Percentiles rank a stretch among this genome's conserved stretches.
These are phyloP conservation scores for Malus orientalis DNA, from an alignment of 306 rosid species.

Conservation along the genomic window DNA sequence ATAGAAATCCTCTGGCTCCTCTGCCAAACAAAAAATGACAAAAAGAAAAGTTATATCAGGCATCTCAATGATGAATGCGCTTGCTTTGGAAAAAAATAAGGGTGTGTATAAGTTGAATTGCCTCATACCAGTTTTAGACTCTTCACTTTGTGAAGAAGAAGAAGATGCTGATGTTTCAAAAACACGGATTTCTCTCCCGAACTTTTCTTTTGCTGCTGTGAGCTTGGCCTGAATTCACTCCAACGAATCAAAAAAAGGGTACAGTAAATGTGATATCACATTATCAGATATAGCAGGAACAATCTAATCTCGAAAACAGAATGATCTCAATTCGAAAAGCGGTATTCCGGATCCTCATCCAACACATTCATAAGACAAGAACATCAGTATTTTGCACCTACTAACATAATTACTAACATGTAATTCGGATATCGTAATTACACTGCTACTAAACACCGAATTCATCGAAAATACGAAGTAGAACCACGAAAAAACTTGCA, in stretches of 20 bases:
- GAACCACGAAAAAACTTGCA: neutral
- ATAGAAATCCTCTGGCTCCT: slow-evolving; percentile 55
- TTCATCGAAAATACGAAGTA: neutral
- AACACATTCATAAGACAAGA: neutral
- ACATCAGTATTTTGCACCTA: neutral
- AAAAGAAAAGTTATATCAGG: neutral
- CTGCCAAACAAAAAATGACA: slow-evolving; percentile 29
- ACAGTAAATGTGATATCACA: neutral
- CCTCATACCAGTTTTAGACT: slow-evolving; percentile 32
- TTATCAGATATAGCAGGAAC: slow-evolving; percentile 3
- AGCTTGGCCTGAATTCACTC: slow-evolving; percentile 42
- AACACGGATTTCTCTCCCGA: slow-evolving; percentile 66
- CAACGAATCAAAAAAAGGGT: neutral
- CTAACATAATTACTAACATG: neutral
- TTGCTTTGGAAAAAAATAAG: neutral
- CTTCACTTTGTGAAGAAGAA: slow-evolving; percentile 39
- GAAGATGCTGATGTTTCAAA: slow-evolving; percentile 54
- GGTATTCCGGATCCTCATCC: neutral
- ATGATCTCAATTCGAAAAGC: neutral
- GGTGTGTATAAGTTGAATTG: neutral
- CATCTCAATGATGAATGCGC: neutral
- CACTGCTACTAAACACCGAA: neutral
- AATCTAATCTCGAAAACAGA: neutral
- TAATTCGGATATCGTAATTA: neutral
- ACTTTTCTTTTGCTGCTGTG: slow-evolving; percentile 47